Base-by-base conservation (phyloP, 352 stramenopile species). In the Thraustotheca clavata region DNA sequence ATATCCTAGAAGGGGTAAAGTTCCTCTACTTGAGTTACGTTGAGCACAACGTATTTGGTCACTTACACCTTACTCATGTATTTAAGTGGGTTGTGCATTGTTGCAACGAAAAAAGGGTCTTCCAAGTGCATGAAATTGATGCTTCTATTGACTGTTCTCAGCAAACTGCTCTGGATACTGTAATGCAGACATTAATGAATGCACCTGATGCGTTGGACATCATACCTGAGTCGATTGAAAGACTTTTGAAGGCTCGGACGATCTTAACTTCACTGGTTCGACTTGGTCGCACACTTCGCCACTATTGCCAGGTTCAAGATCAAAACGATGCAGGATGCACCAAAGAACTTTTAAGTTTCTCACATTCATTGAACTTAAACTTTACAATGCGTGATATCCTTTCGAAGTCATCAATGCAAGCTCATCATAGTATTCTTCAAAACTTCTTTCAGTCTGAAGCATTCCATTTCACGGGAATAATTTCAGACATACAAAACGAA, bases 271-370 rank as follows among this genome's bases (percentile, higher is more conserved):
- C 34, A 18, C 18, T 52, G 3, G 11, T 35, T 9, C 24, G 16
- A 11, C 34, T 20, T 52, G 11, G 43, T 2, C 9, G n/a, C 43
- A 52, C 43, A 31, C 11, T 52, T 6, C 43, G 7, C 24, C 43
- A 52, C n/a, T 24, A 35, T 9, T 52, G 43, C 34, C 43, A 24
- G 43, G 24, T 11, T 7, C 11, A 18, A 14, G 43, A 52, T 5
- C 26, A 54, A 29, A 65, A 65, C 22, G 41, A 65, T 32, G n/a
- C 52, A 27, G 36, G 41, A 16, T 18, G 38, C 12, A 20, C 57
- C 38, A 36, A 65, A n/a, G 57, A 65, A 16, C 57, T 65, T n/a
- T 26, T 8, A 18, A n/a, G 11, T 11, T 38, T 50, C 32, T 47
- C 57, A n/a, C 38, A 65, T 6, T 33, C 46, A 3, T 27, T 65